phyloP scores from a whole-genome alignment of 2,329 filamentous ascomycete species.

The Celoporthe dispersa region DNA sequence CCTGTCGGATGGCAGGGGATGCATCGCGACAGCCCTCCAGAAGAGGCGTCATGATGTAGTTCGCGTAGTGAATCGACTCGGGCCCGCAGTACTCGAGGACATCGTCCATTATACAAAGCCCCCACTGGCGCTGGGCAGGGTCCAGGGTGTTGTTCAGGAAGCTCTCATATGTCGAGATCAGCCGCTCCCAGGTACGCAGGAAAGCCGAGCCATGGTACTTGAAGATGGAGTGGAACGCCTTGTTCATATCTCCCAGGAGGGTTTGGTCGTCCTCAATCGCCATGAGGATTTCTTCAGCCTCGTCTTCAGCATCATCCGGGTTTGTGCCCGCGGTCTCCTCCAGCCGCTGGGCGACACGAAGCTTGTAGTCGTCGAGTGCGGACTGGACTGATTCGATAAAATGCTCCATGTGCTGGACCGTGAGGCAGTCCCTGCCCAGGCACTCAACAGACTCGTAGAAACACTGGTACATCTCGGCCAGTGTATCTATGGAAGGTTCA shows the following conservation, averaged over 20 bases:
- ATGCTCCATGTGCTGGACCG: constrained; percentile 74
- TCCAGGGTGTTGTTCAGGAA: constrained; percentile 81
- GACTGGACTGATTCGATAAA: constrained; percentile 88
- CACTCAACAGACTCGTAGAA: constrained; percentile 99
- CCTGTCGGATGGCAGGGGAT: constrained; percentile 91
- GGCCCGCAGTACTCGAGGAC: constrained; percentile 95
- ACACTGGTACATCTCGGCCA: constrained; percentile 99
- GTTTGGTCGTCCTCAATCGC: constrained; percentile 98
- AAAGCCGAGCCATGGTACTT: constrained; percentile 90
- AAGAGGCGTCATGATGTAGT: constrained; percentile 85
- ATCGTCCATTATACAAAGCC: constrained; percentile 98
- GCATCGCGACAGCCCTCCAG: constrained; percentile 83
- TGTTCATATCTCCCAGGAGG: constrained; percentile 98
- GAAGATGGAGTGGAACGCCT: constrained; percentile 98
- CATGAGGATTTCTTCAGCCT: constrained; percentile 82
- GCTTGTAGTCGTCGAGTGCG: constrained; percentile 90
- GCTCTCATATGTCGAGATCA: constrained; percentile 82
- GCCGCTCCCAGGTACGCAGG: constrained; percentile 83
- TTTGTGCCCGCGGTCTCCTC: constrained; percentile 77
- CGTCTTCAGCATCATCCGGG: constrained; percentile 84
- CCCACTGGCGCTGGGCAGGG: constrained; percentile 94
- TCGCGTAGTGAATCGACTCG: constrained; percentile 84
- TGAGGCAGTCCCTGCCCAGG: constrained; percentile 82
- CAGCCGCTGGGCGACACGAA: constrained; percentile 79
- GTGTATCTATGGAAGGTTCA: constrained; percentile 92